phyloP scores from a whole-genome alignment of 2,329 filamentous ascomycete genomes.

The Xylaria sp. region DNA sequence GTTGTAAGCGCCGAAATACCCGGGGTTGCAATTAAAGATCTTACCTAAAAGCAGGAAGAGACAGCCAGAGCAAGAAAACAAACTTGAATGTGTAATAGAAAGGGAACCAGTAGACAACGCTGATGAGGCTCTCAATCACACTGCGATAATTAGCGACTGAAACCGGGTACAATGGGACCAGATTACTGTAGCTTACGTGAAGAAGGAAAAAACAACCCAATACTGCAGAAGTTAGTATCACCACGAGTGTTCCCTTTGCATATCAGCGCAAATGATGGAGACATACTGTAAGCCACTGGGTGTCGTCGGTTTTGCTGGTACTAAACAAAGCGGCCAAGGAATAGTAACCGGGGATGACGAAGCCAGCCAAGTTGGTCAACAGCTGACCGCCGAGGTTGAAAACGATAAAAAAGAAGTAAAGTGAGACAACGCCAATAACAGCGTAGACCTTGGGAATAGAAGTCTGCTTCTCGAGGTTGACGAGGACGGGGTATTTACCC shows the following conservation, averaged over 20 bases:
- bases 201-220: slow-evolving; percentile 86
- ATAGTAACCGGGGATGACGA: slow-evolving; percentile 85
- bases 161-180: slow-evolving; percentile 9
- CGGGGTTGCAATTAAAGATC: slow-evolving; percentile 47
- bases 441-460: slow-evolving; percentile 87
- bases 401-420: slow-evolving; percentile 92
- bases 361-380: slow-evolving; percentile 86
- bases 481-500: slow-evolving; percentile 84
- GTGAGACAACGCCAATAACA: slow-evolving; percentile 76
- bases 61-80: slow-evolving; percentile 95
- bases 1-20: slow-evolving; percentile 37
- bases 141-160: slow-evolving; percentile 50
- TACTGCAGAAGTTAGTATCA: slow-evolving; percentile 65
- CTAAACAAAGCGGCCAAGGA: slow-evolving; percentile 82
- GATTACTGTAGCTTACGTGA: slow-evolving; percentile 65
- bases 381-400: slow-evolving; percentile 93
- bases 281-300: slow-evolving; percentile 80
- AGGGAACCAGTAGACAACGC: slow-evolving; percentile 92
- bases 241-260: slow-evolving; percentile 19
- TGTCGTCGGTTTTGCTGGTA: slow-evolving; percentile 77
- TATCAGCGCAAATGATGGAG: slow-evolving; percentile 37
- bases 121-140: slow-evolving; percentile 83
- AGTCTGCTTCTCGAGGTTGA: slow-evolving; percentile 87
- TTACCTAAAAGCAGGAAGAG: slow-evolving; percentile 92
- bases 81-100: slow-evolving; percentile 99